Base-by-base conservation (phyloP, 352 stramenopile genomes). In the Phytophthora rubi region DNA sequence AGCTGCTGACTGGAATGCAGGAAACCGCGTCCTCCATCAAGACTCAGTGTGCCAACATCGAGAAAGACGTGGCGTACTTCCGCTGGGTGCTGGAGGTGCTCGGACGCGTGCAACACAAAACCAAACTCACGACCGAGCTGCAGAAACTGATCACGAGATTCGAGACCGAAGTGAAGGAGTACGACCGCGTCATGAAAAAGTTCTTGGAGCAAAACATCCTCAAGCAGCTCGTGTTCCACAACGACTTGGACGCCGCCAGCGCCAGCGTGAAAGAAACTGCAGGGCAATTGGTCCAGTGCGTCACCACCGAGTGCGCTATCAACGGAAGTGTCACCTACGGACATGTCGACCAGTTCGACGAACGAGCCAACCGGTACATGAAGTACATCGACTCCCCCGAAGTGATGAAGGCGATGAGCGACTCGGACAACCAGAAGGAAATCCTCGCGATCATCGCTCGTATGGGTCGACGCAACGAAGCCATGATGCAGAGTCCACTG, bases 211-310 rank as follows among this genome's bases (percentile, higher is more conserved):
- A 51, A 15, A 51, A 51, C n/a, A 26, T 51, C 16, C 44, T 51
- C 44, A 51, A 51, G n/a, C 44, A 51, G 44, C 44, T 51, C n/a
- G 44, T 51, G 6, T 51, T 51, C 2, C 44, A 51, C 44, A 23
- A 51, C 16, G 44, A 51, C 7, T 3, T 51, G 44, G 44, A 51
- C n/a, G 7, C 12, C n/a, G 44, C n/a, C 2, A 51, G 44, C 44
- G 44, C 44, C 16, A 51, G 7, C 13, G 44, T 26, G 44, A 51
- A 51, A 4, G n/a, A 51, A 10, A 51, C n/a, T 10, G n/a, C 16
- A 15, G 44, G n/a, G n/a, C 16, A 51, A 13, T 26, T 51, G 16
- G 44, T 51, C 4, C 16, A 51, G 44, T 26, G n/a, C 44, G 16
- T 51, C 44, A 51, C 44, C 5, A 51, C 44, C 16, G 44, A 51